Percentiles rank a stretch among this genome's conserved stretches.
Evolutionary conservation across 331 rosid genomes (phyloP).

Genomic region (Rhamnella rubrinervis): DNA sequence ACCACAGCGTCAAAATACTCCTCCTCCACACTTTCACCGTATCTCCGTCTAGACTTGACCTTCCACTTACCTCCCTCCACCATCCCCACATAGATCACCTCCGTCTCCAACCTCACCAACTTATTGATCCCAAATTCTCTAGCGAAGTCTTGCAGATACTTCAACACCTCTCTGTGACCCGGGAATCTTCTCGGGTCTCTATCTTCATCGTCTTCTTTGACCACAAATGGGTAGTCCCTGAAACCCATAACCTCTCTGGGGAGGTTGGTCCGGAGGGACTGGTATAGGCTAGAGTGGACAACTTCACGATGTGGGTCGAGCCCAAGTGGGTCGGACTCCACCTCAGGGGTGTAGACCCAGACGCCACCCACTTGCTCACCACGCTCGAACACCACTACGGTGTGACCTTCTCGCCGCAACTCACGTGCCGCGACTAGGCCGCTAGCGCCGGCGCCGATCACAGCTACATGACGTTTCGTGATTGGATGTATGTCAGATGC

Average conservation of each 20-base stretch:
- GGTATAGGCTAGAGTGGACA: conserved; percentile 72
- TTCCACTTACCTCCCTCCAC: conserved; percentile 64
- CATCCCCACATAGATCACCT: conserved; percentile 49
- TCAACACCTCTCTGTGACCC: conserved; percentile 68
- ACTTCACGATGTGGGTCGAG: conserved; percentile 41
- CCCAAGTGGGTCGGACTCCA: conserved; percentile 70
- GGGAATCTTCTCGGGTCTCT: conserved; percentile 82
- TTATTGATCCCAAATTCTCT: conserved; percentile 46
- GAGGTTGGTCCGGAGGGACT: conserved; percentile 76
- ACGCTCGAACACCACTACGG: conserved; percentile 72
- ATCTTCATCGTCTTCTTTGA: conserved; percentile 32
- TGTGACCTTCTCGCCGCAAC: conserved; percentile 76
- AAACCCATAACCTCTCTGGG: conserved; percentile 79
- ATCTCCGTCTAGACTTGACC: conserved; percentile 41
- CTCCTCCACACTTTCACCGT: conserved; percentile 26
- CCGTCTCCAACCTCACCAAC: conserved; percentile 54
- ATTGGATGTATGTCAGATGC: no score
- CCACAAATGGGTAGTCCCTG: conserved; percentile 66
- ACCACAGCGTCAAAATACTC: conserved; percentile 78
- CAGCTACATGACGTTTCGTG: conserved; percentile 52
- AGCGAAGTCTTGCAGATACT: conserved; percentile 62
- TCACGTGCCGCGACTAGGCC: conserved; percentile 79
- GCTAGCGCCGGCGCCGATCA: conserved; percentile 74
- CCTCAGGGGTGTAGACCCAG: conserved; percentile 64
- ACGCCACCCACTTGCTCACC: conserved; percentile 62